Evolutionary conservation across 441 rosid genomes (phyloP), one percentile per base, ranked within the genome.

Genomic region (Populus trichocarpa): DNA sequence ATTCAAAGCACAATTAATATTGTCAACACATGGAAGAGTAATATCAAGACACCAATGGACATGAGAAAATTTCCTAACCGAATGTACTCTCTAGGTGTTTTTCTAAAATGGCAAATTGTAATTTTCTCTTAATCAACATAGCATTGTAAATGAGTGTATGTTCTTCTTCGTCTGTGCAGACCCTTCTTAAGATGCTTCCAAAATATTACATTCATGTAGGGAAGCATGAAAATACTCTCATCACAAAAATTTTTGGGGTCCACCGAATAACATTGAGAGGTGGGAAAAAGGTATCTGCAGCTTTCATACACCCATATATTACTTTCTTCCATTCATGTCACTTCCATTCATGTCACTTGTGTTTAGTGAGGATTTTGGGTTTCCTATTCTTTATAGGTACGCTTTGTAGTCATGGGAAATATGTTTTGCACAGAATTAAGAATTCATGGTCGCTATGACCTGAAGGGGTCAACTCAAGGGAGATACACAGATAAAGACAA

Each of bases 391-490:
- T 67, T 77, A 71, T 77, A 96, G 99, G 98, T 94, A 73, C 93
- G 92, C 63, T 96, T 96, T 85, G 94, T 96, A 87, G 98, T 96
- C 80, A 96, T 96, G 99, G 99, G 99, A 70, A 96, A 94, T 83
- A 96, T 96, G 99, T 96, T 96, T 83, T 96, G 98, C 92, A 96
- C 99, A 72, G 98, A 94, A 75, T 81, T 94, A 76, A 87, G 90
- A 85, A 96, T 96, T 84, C 99, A 96, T 88, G 86, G 86, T 53
- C 92, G 96, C 61, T 96, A 92, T 80, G 98, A 96, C 86, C 88
- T 96, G 67, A 96, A 96, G 89, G 99, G 98, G 28, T 96, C 99
- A 71, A 69, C 96, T 36, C 82, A 86, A 28, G 99, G 99, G 75
- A 89, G 99, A 90, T 84, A 3, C 75, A 94, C 98, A 71, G 89